Base-by-base conservation (phyloP, 2,329 filamentous ascomycete genomes). In the Aspergillus sp. region DNA sequence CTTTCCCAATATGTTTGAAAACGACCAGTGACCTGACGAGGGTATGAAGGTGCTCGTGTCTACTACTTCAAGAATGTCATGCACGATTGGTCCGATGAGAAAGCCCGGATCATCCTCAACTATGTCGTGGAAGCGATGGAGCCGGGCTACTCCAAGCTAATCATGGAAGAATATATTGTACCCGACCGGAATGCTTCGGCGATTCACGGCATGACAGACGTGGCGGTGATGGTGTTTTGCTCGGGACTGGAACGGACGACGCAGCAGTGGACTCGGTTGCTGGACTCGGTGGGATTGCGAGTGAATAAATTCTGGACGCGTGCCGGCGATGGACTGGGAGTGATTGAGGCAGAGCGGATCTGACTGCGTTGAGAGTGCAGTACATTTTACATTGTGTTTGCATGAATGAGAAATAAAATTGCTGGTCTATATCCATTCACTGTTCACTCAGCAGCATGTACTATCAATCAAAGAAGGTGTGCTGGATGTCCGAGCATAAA, bases 61-160 rank as follows among this genome's bases (percentile, higher is more conserved):
- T 63, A 63, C 43, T 63, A 72, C 52, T 67, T 75, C 63, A 71
- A 72, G 47, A 64, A 64, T 25, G 65, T 75, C 38, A 60, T 75
- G 28, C 73, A 75, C 51, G 70, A 75, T 58, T 76, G 71, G 68
- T 67, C 71, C 4, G 69, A 75, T 53, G 64, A 65, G 3, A 66
- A 71, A 15, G 63, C 63, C n/a, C 50, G 50, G 1, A 56, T 65
- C 10, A 68, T 71, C 41, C 57, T 72, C 7, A 55, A 65, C 3
- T 63, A 69, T 17, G 48, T 70, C 12, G 58, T 59, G n/a, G 55
- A 63, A 3, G 68, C 67, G 5, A 71, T 71, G 68, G 54, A 63
- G 30, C 57, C 43, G 0, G 69, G 67, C 1, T 68, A 65, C 36
- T 71, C 69, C 30, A 71, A 69, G 49, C 57, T 71, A 3, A 39